Percentiles rank a stretch among this genome's conserved stretches.
phyloP scores from a whole-genome alignment of 2,329 filamentous ascomycete genomes.

The Aspergillus sojae region DNA sequence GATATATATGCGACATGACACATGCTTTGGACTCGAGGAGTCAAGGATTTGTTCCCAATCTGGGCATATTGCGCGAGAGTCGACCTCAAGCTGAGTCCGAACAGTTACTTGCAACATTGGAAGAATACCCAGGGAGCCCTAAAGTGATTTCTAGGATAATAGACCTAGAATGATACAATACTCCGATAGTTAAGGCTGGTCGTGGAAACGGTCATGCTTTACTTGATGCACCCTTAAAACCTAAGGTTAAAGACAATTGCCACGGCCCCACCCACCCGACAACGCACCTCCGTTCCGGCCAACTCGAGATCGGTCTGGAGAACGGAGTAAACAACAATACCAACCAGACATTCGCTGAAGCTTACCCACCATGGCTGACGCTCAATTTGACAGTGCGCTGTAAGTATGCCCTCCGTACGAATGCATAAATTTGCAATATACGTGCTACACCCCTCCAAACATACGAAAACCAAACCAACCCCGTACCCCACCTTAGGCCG shows the following conservation, averaged over 20 bases:
- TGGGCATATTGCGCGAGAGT: no score
- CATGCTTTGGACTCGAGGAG: no score
- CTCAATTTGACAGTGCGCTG: conserved; percentile 56
- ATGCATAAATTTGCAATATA: background rate
- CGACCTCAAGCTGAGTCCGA: no score
- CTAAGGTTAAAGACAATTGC: conserved; percentile 10
- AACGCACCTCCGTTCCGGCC: conserved; percentile 23
- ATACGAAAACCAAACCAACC: background rate
- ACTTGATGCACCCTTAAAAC: no score
- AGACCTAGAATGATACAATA: no score
- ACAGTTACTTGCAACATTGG: no score
- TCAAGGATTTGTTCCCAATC: no score
- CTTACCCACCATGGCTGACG: conserved; percentile 45
- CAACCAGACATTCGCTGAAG: conserved; percentile 14
- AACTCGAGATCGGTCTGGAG: conserved; percentile 15
- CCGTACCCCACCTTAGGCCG: conserved; percentile 27
- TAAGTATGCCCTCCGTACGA: conserved; percentile 32
- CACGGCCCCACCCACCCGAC: conserved; percentile 16
- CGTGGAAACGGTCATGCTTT: no score
- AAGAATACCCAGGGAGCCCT: no score
- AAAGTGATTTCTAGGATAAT: no score
- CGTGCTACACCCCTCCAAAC: background rate
- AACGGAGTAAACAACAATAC: conserved; percentile 25
- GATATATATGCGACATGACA: no score
- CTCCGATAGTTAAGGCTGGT: no score